phyloP scores from a whole-genome alignment of 169 alveolate species.

The Plasmodium yoelii region DNA sequence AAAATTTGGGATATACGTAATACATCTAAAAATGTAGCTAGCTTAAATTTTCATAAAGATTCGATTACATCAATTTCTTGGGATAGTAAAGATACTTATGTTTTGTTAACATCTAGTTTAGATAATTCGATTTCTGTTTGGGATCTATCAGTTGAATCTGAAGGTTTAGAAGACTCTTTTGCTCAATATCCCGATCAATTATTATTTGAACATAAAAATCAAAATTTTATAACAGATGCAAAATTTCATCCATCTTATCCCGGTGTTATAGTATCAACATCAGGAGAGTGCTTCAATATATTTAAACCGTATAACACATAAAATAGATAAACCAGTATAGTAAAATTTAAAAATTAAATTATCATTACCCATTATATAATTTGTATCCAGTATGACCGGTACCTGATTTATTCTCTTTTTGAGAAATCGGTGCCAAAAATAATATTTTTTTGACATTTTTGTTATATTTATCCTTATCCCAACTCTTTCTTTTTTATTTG shows the following conservation, averaged over 20 bases:
- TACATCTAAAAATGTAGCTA: slow-evolving; percentile 13
- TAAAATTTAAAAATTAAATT: no score
- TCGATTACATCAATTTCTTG: slow-evolving; percentile 82
- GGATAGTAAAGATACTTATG: slow-evolving; percentile 84
- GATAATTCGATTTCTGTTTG: slow-evolving; percentile 85
- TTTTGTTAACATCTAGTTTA: slow-evolving; percentile 79
- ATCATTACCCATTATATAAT: no score
- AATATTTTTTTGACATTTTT: no score
- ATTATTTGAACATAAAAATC: slow-evolving; percentile 85
- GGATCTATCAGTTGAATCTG: slow-evolving; percentile 86
- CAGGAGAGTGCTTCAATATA: slow-evolving; percentile 83
- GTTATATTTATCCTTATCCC: no score
- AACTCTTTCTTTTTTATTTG: no score
- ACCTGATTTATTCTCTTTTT: no score
- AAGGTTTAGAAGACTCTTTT: slow-evolving; percentile 31
- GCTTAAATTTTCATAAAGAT: slow-evolving; percentile 25
- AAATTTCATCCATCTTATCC: slow-evolving; percentile 84
- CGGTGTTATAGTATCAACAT: slow-evolving; percentile 83
- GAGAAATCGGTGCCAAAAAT: no score
- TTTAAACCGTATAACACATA: slow-evolving; percentile 81
- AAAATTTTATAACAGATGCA: slow-evolving; percentile 84
- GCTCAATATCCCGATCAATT: slow-evolving; percentile 82
- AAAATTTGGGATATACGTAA: slow-evolving; percentile 69
- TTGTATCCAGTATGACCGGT: no score
- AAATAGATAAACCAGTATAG: background rate